Base-by-base conservation (phyloP, 345 rosid species). In the Angophora floribunda region DNA sequence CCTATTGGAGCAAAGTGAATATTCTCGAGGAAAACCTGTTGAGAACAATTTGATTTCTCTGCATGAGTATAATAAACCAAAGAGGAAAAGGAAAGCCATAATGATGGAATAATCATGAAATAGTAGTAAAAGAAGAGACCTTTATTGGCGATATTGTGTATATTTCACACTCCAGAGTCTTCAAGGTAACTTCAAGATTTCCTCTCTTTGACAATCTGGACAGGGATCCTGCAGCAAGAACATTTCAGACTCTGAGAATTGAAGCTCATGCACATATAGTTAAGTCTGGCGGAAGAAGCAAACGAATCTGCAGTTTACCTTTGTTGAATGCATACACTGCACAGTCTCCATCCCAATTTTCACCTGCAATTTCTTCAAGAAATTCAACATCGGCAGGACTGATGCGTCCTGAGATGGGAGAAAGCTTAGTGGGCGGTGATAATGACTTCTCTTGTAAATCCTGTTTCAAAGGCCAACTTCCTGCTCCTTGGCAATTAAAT, bases 401-500 rank as follows among this genome's bases (percentile, higher is more conserved):
- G 65, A 91, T 84, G 63, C 87, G 80, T 47, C 93, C 94, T 7
- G 94, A 90, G 86, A 94, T 89, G 86, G 87, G 44, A 47, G 52
- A 70, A 86, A 88, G 90, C n/a, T 36, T 22, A 36, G 88, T 12
- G 21, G 89, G 16, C 9, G 91, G 12, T 52, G 26, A 86, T 55
- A 22, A 24, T 15, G 36, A 53, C 45, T 84, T 57, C 51, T 90
- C 89, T 88, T 87, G 88, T 32, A 67, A 70, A 78, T 28, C 86
- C 79, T 87, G 90, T 88, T 93, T 92, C 93, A 91, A 14, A 45
- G 94, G 95, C 96, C 96, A 93, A 55, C 89, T 89, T 90, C 97
- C 96, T 63, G 92, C 93, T 86, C 95, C 97, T 95, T 94, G 98
- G 91, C 96, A 95, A 89, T 95, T 95, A 86, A 95, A 95, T 86